Conservation (phyloP, 257 asterid genomes). For the Verbena officinalis region DNA sequence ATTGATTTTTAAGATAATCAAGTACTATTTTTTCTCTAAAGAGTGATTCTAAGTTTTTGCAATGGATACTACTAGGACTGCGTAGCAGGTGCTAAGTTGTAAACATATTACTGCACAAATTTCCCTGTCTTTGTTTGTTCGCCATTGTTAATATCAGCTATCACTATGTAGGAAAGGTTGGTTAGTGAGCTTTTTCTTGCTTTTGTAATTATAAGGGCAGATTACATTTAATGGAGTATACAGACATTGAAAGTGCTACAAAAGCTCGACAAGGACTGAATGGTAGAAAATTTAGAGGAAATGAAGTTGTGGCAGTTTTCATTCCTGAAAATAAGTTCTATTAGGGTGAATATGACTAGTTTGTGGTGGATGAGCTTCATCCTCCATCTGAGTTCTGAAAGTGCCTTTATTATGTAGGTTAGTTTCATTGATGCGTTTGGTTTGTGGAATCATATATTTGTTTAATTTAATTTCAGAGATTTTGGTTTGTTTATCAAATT, state of each 20-base stretch:
- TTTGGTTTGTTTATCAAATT: too few species aligned
- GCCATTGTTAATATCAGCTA: too few species aligned
- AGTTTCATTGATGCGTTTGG: too few species aligned
- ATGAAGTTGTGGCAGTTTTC: constrained; percentile 64
- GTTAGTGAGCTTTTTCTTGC: too few species aligned
- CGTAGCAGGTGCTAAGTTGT: neutral
- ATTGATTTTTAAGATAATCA: neutral
- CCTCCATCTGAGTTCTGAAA: neutral
- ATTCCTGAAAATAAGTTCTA: constrained; percentile 69
- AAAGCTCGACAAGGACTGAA: constrained; percentile 67
- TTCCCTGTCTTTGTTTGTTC: too few species aligned
- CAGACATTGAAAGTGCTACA: constrained; percentile 59
- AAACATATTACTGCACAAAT: neutral
- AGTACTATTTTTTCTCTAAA: neutral
- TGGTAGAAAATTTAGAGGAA: too few species aligned
- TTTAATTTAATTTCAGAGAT: too few species aligned
- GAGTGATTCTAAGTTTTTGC: neutral
- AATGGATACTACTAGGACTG: neutral
- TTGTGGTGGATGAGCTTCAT: constrained; percentile 11
- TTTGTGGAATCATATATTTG: too few species aligned
- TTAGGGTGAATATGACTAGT: constrained; percentile 60
- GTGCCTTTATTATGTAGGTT: too few species aligned
- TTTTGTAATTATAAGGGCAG: too few species aligned
- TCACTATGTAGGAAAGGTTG: too few species aligned
- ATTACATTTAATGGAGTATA: too few species aligned